These are phyloP conservation scores for Verbascum thapsus DNA, from an alignment of 257 asterid genomes.

Conservation along the genomic window DNA sequence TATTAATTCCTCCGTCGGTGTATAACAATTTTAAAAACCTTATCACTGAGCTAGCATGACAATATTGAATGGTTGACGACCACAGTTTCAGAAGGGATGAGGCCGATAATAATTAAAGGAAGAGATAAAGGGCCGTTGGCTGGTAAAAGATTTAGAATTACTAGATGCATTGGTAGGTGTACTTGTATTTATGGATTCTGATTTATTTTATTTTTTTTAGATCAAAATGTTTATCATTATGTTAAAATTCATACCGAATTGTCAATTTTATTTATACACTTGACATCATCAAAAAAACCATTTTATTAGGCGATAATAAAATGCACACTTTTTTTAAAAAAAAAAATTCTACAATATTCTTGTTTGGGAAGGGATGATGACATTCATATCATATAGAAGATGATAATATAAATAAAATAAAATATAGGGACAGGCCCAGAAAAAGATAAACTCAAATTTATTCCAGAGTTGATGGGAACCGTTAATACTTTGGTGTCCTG, in stretches of 20 bases:
- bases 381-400: background rate
- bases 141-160: constrained; percentile 41
- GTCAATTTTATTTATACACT: background rate
- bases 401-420: too few relatives aligned
- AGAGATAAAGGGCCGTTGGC: constrained; percentile 16
- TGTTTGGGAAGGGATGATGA: constrained; percentile 10
- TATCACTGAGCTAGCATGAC: too few relatives aligned
- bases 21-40: too few relatives aligned
- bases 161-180: constrained; percentile 47
- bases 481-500: constrained; percentile 31
- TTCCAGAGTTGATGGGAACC: constrained; percentile 51
- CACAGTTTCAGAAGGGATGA: constrained; percentile 11
- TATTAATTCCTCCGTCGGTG: too few relatives aligned
- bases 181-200: constrained; percentile 28
- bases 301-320: too few relatives aligned
- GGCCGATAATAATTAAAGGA: background rate
- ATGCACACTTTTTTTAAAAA: too few relatives aligned
- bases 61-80: too few relatives aligned
- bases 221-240: too few relatives aligned
- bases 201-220: background rate
- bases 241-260: too few relatives aligned
- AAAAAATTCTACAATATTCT: background rate
- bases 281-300: too few relatives aligned
- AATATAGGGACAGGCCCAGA: constrained; percentile 34
- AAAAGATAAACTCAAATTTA: constrained; percentile 63